Conservation (phyloP, 306 rosid species). For the Abrus pulchellus region DNA sequence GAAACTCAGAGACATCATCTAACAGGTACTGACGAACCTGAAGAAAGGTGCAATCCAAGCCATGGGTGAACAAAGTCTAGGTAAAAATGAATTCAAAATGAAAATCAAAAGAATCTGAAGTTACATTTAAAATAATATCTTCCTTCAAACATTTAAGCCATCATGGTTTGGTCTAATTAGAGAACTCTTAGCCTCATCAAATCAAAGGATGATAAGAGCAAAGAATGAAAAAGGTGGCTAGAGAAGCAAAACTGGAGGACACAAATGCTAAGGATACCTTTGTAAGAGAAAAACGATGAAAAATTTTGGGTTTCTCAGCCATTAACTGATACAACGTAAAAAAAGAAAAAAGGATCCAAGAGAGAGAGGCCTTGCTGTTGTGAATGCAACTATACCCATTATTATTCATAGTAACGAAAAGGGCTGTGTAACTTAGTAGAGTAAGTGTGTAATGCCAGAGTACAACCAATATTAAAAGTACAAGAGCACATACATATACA, state of each 20-base stretch:
- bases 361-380: background rate
- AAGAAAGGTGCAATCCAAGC: constrained; percentile 50
- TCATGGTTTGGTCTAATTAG: no score
- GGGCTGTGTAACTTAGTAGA: background rate
- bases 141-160: constrained; percentile 30
- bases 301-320: background rate
- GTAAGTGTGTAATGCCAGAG: background rate
- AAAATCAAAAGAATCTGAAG: background rate
- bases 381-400: background rate
- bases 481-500: background rate
- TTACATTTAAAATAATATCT: constrained; percentile 15
- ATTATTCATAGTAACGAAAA: background rate
- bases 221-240: background rate
- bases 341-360: background rate
- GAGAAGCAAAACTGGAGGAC: no score
- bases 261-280: background rate
- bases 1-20: constrained; percentile 88
- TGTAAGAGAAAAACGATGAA: background rate
- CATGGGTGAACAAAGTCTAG: constrained; percentile 33
- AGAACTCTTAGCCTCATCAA: background rate
- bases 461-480: background rate
- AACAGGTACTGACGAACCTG: constrained; percentile 90
- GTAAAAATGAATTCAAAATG: background rate
- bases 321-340: background rate
- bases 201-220: background rate